Evolutionary conservation across 192 early-diverging fungal genomes (phyloP), one percentile per base, ranked within the genome.

Genomic region (Geosiphon pyriformis): DNA sequence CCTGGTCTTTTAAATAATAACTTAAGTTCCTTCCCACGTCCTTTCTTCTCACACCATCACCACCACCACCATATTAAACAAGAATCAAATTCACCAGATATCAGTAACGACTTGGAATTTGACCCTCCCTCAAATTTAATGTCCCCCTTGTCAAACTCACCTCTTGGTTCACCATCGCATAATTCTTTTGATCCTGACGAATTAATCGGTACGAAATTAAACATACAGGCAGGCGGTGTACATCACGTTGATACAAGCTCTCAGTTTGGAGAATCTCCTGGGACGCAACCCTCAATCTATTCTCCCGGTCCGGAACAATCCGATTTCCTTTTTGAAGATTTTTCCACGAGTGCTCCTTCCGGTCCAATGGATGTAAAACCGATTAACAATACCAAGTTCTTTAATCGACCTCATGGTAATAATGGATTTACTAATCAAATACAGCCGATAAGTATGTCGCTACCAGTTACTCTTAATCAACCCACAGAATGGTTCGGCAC

Each of bases 81-180:
- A 66, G 74, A 78, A 35, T 33, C 73, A 3, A 68, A 59, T 12
- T 71, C 73, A 10, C 70, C 73, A 17, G 77, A 78, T 56, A 33
- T 73, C 32, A 31, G 46, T 33, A n/a, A 59, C 4, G 74, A 76
- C 35, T 71, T 78, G 71, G 77, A 78, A 46, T 76, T 69, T 70
- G 71, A 70, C 37, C 67, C 75, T 35, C 70, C 63, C 25, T 56
- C 64, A 33, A 74, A 54, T 27, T 60, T 76, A 59, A 57, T 78
- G 47, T 79, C 77, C 6, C 77, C 74, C 3, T 60, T 66, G 11
- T 71, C 74, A 18, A 75, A 35, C 26, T 73, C 76, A 29, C 68
- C 69, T 4, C 23, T 67, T 55, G 71, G 68, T 61, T 75, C 76
- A 22, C 76, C 76, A 51, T 59, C 67, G 54, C 71, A 42, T 59